A percentile compares a stretch with the other conserved stretches of the same genome.
Conservation (phyloP, 1,284 basidiomycete species). For the Heterobasidion parviporum region DNA sequence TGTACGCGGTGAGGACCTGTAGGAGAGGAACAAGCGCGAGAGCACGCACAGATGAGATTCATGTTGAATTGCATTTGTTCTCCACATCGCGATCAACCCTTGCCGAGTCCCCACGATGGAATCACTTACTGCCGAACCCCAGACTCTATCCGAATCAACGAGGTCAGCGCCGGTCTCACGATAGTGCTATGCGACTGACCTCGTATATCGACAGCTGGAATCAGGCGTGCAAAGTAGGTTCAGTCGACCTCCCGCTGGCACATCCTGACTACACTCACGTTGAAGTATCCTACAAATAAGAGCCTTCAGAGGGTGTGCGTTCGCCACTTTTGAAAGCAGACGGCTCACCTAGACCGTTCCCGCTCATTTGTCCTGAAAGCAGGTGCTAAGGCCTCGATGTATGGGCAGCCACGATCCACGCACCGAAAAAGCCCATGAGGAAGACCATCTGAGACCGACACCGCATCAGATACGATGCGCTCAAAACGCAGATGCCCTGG, state of each 20-base stretch:
- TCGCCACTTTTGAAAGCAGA: background rate
- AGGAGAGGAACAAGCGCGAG: background rate
- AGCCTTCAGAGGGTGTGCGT: too few relatives aligned
- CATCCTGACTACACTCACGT: background rate
- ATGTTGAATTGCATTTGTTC: slow-evolving; percentile 26
- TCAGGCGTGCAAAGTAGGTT: background rate
- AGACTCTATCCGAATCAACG: background rate
- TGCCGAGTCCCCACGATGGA: background rate
- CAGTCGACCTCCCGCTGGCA: background rate
- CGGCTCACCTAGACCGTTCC: slow-evolving; percentile 6
- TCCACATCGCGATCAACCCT: background rate
- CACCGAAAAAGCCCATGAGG: slow-evolving; percentile 19
- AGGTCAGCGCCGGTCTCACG: background rate
- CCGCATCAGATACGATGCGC: background rate
- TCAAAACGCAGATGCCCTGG: background rate
- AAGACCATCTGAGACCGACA: slow-evolving; percentile 13
- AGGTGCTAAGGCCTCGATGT: background rate
- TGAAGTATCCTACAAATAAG: slow-evolving; percentile 2
- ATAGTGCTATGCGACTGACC: background rate
- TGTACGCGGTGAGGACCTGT: background rate
- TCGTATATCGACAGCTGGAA: slow-evolving; percentile 4
- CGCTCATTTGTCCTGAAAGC: slow-evolving; percentile 10
- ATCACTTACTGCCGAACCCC: slow-evolving; percentile 4
- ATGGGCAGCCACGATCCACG: background rate
- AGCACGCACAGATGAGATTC: slow-evolving; percentile 22